These are phyloP conservation scores for Tuber magnatum DNA, from an alignment of 495 filamentous ascomycete species.

Conservation along the genomic window DNA sequence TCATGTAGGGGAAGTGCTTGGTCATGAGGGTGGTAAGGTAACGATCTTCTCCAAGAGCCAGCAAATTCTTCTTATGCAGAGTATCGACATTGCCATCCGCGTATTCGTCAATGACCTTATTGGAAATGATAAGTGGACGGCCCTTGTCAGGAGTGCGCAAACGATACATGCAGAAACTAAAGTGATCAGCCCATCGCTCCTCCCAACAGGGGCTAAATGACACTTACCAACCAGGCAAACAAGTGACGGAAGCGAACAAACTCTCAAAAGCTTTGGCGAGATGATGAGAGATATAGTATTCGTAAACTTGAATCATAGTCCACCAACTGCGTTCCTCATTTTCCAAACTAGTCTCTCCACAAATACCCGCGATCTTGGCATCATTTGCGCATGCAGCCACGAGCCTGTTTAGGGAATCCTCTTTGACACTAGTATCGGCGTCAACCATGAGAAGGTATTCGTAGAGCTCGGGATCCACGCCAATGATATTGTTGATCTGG, in stretches of 20 bases:
- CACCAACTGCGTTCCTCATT: constrained; percentile 93
- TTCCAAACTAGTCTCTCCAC: constrained; percentile 91
- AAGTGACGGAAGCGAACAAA: constrained; percentile 89
- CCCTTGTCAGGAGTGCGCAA: constrained; percentile 87
- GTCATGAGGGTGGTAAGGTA: constrained; percentile 97
- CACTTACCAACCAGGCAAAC: constrained; percentile 94
- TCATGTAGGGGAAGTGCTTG: constrained; percentile 90
- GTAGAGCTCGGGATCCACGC: constrained; percentile 93
- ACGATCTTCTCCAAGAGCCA: constrained; percentile 93
- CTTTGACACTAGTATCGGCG: constrained; percentile 88
- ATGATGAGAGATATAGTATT: constrained; percentile 96
- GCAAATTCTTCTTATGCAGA: constrained; percentile 95
- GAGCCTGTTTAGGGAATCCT: constrained; percentile 85
- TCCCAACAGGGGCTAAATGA: neutral
- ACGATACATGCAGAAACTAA: constrained; percentile 97
- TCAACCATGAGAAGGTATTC: constrained; percentile 98
- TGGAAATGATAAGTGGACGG: constrained; percentile 82
- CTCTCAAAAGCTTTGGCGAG: constrained; percentile 91
- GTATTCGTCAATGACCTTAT: constrained; percentile 80
- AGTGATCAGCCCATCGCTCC: constrained; percentile 39
- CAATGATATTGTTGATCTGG: constrained; percentile 98
- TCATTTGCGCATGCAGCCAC: constrained; percentile 91
- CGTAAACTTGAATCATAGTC: constrained; percentile 99
- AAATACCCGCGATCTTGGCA: constrained; percentile 93
- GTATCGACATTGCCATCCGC: constrained; percentile 82